A percentile compares a stretch with the other conserved stretches of the same genome.
These are phyloP conservation scores for Fusarium torreyae DNA, from an alignment of 2,329 filamentous ascomycete genomes.

Conservation along the genomic window DNA sequence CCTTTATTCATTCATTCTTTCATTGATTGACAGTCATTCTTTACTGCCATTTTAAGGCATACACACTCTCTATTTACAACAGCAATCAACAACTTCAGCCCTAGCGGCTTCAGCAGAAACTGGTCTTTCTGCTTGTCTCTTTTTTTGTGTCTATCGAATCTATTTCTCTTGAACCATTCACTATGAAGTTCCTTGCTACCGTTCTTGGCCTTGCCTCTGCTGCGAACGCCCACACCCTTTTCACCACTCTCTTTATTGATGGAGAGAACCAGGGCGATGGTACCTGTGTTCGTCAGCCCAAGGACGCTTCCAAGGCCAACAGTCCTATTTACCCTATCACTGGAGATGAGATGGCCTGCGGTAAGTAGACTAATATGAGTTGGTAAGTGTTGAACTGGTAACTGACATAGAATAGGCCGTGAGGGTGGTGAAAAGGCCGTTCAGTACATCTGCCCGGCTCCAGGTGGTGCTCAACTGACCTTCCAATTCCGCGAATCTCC, in stretches of 20 bases:
- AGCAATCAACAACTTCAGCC: slow-evolving; percentile 32
- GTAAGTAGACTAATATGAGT: slow-evolving; percentile 59
- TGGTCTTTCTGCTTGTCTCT: slow-evolving; percentile 42
- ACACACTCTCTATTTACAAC: slow-evolving; percentile 22
- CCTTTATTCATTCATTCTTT: slow-evolving; percentile 32
- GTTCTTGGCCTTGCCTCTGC: slow-evolving; percentile 56
- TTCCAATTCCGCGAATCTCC: slow-evolving; percentile 78
- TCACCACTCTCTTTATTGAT: slow-evolving; percentile 75
- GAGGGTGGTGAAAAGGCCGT: slow-evolving; percentile 62
- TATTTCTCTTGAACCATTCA: slow-evolving; percentile 50
- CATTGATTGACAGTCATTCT: slow-evolving; percentile 43
- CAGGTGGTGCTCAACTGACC: slow-evolving; percentile 70
- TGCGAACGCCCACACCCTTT: slow-evolving; percentile 71
- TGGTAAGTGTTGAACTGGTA: not conserved
- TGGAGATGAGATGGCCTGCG: slow-evolving; percentile 79
- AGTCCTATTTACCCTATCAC: slow-evolving; percentile 70
- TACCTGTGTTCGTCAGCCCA: slow-evolving; percentile 79
- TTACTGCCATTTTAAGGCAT: slow-evolving; percentile 31
- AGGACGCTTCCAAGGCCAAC: slow-evolving; percentile 66
- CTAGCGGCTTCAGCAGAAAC: slow-evolving; percentile 46
- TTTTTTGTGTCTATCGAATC: slow-evolving; percentile 6
- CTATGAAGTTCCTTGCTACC: slow-evolving; percentile 56
- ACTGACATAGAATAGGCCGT: slow-evolving; percentile 40
- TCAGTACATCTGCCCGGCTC: slow-evolving; percentile 63
- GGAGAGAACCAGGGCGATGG: slow-evolving; percentile 77